Percentiles rank a stretch among this genome's conserved stretches.
phyloP scores from a whole-genome alignment of 352 stramenopile genomes.

The Globisporangium sylvaticum region DNA sequence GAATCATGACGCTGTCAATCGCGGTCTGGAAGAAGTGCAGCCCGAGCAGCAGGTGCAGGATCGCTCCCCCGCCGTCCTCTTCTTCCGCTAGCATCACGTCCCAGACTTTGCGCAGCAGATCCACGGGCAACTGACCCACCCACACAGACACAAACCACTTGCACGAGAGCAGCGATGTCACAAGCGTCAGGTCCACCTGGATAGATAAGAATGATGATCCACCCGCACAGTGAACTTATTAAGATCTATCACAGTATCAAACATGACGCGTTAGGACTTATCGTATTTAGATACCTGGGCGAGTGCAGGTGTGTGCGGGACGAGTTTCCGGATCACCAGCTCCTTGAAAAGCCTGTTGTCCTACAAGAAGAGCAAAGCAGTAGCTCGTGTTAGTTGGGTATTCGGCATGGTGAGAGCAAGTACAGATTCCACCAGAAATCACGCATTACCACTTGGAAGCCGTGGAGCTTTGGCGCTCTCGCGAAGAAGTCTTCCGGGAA shows the following conservation, averaged over 20 bases:
- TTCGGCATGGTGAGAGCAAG: not conserved
- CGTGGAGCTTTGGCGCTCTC: constrained; percentile 56
- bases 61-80: constrained; percentile 41
- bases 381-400: not conserved
- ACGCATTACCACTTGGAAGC: constrained; percentile 60
- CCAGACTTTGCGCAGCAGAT: constrained; percentile 52
- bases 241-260: not conserved
- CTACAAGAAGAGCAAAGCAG: constrained; percentile 17
- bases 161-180: constrained; percentile 61
- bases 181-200: constrained; percentile 49
- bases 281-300: constrained; percentile 25
- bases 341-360: constrained; percentile 59
- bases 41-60: constrained; percentile 58
- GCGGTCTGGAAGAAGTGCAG: constrained; percentile 55
- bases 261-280: not conserved
- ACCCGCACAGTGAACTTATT: not conserved
- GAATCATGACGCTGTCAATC: constrained; percentile 30
- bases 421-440: not conserved
- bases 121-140: constrained; percentile 51
- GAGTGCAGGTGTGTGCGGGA: constrained; percentile 46
- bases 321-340: constrained; percentile 46
- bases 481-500: constrained; percentile 78
- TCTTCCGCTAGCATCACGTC: constrained; percentile 43
- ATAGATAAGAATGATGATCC: not conserved
- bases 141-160: constrained; percentile 80